Conservation (phyloP, 2,329 filamentous ascomycete species). For the Colletotrichum gloeosporioides region DNA sequence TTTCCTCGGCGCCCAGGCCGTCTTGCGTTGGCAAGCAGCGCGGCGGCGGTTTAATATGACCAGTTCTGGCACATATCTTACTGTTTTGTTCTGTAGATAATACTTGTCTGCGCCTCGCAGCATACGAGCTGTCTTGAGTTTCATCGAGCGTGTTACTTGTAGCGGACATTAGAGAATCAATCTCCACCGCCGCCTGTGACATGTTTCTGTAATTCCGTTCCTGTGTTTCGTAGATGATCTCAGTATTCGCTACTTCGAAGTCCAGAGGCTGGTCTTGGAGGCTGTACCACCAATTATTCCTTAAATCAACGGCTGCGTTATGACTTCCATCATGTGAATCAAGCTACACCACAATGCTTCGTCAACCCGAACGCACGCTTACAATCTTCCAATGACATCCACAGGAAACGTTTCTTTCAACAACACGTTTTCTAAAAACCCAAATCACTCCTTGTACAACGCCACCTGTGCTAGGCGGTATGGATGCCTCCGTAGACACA, state of each 20-base stretch:
- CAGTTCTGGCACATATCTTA: background rate
- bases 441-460: conserved; percentile 4
- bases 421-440: background rate
- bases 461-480: background rate
- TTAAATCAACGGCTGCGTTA: background rate
- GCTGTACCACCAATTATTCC: background rate
- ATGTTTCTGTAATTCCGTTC: too few species aligned
- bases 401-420: background rate
- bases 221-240: too few species aligned
- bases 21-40: background rate
- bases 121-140: background rate
- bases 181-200: background rate
- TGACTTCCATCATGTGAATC: background rate
- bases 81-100: background rate
- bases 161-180: background rate
- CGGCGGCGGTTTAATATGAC: background rate
- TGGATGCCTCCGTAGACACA: background rate
- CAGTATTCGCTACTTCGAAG: background rate
- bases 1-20: background rate
- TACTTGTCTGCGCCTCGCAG: background rate
- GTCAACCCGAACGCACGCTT: background rate
- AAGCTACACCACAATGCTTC: background rate
- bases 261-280: background rate
- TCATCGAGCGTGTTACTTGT: background rate
- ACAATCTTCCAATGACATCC: background rate